A percentile compares a stretch with the other conserved stretches of the same genome.
phyloP scores from a whole-genome alignment of 345 rosid species.

The Euphorbia lathyris region DNA sequence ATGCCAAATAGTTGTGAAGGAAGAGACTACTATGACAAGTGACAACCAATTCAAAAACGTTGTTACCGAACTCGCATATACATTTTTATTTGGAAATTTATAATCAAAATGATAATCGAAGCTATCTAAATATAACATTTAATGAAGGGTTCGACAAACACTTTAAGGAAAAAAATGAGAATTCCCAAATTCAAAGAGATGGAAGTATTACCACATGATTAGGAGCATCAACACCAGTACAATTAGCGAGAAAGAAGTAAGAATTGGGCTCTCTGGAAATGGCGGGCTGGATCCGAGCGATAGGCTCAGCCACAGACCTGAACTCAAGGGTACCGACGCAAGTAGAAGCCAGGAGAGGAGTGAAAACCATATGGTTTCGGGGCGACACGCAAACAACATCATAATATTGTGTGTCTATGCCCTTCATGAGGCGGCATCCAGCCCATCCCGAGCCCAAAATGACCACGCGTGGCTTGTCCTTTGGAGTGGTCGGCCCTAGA shows the following conservation, averaged over 20 bases:
- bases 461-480: constrained; percentile 79
- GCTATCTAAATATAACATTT: no score
- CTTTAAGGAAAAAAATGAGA: neutral
- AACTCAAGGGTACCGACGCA: constrained; percentile 96
- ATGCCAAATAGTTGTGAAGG: no score
- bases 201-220: constrained; percentile 43
- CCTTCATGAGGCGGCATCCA: constrained; percentile 84
- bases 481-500: constrained; percentile 52
- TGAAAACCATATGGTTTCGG: constrained; percentile 88
- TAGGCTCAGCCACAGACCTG: constrained; percentile 89
- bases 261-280: constrained; percentile 72
- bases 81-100: no score
- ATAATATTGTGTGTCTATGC: constrained; percentile 56
- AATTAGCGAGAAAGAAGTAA: constrained; percentile 70
- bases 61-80: no score
- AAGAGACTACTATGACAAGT: neutral
- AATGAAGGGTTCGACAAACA: no score
- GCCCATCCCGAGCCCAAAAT: constrained; percentile 96
- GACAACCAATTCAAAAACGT: no score
- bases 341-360: constrained; percentile 90
- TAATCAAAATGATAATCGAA: no score
- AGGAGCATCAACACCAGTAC: constrained; percentile 53
- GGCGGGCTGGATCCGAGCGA: constrained; percentile 81
- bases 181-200: neutral
- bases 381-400: constrained; percentile 91